Evolutionary conservation across 768 basidiomycete genomes (phyloP), one percentile per base, ranked within the genome.

Genomic region (Tubosaeta brunneosetosa): DNA sequence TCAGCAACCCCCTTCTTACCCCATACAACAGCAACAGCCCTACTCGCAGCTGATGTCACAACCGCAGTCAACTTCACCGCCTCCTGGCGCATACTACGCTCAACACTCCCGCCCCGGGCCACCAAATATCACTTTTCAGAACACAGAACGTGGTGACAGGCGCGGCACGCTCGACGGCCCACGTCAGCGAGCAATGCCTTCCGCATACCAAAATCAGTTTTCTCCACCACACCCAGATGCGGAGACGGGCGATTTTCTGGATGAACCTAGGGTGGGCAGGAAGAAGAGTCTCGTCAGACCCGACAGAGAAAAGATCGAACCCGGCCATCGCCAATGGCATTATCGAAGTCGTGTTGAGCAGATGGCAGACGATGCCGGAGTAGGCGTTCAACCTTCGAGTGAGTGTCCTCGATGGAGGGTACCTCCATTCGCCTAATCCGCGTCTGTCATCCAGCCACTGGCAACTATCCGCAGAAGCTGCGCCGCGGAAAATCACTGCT

Each of bases 241-340:
- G 51, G 66, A 72, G 52, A 51, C 62, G 1, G 61, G 54, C n/a
- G 64, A 71, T 4, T 63, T 70, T 41, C 70, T 70, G 37, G 82
- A 82, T 59, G 74, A 77, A 3, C 70, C 74, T 14, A 74, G 76
- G 52, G 79, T 91, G 7, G 72, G 76, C 52, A 74, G 97, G 66
- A 97, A 97, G 78, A 94, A 94, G 78, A 90, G 86, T 66, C 78
- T 99, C 16, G 90, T 97, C 49, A 76, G 80, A 51, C 95, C 95
- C 5, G 95, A 99, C 70, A 77, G 95, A 52, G 94, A 97, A 75
- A 92, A 94, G 77, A 91, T 97, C 60, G 94, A 97, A 63, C 93
- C 94, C 10, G 84, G 84, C 38, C 93, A 97, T 75, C 81, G 93
- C 46, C 85, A 94, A 62, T 98, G 87, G 86, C 88, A 97, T 71